Evolutionary conservation across 495 filamentous ascomycete species (phyloP).

Genomic region (Hypoxylon crocopeplum): DNA sequence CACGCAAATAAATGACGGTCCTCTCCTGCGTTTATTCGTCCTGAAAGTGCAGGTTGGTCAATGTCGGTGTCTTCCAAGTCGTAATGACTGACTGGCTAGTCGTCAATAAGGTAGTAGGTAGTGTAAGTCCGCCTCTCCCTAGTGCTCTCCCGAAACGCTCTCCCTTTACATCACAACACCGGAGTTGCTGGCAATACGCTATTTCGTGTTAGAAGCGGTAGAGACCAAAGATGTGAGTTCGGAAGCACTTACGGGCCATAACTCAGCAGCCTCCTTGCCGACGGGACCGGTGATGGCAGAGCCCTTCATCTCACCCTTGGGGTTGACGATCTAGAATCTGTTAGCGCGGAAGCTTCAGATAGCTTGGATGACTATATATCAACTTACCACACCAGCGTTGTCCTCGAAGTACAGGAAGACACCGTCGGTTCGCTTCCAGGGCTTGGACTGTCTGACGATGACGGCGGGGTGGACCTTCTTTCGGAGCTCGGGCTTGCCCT

Average conservation of each 20-base stretch:
- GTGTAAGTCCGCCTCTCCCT: constrained; percentile 36
- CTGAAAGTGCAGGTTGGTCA: constrained; percentile 23
- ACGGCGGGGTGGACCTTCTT: constrained; percentile 99
- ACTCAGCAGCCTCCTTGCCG: constrained; percentile 99
- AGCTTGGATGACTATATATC: too few relatives aligned
- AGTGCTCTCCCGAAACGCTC: constrained; percentile 25
- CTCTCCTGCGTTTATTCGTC: constrained; percentile 6
- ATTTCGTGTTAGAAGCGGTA: neutral
- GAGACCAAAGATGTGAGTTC: neutral
- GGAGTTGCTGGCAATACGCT: constrained; percentile 99
- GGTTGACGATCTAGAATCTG: constrained; percentile 88
- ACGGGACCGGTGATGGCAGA: constrained; percentile 98
- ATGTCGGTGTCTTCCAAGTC: constrained; percentile 30
- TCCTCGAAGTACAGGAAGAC: constrained; percentile 99
- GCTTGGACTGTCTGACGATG: constrained; percentile 97
- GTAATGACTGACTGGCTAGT: constrained; percentile 10
- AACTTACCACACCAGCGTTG: constrained; percentile 40
- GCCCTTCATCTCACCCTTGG: constrained; percentile 99
- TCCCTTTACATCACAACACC: constrained; percentile 96
- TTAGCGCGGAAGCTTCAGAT: constrained; percentile 5
- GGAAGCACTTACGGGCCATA: constrained; percentile 85
- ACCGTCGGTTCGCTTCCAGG: constrained; percentile 96
- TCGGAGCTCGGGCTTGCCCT: constrained; percentile 98
- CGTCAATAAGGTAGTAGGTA: constrained; percentile 34
- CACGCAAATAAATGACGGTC: constrained; percentile 8